Base-by-base conservation (phyloP, 1,284 basidiomycete genomes). In the Cryptococcus wingfieldii region DNA sequence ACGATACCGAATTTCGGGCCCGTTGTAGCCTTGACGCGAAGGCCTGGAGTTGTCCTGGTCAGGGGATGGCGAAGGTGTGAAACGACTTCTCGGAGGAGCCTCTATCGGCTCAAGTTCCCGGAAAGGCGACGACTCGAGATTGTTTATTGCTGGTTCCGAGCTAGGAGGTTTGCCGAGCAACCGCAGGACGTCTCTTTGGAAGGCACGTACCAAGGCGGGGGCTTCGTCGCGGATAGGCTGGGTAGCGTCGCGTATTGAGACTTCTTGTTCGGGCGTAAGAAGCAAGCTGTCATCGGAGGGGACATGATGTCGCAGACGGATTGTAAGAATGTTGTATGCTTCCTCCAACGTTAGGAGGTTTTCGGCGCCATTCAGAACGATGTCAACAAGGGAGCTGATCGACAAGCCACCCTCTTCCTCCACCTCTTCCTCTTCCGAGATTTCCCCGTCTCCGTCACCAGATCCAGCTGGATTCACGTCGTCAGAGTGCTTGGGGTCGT, bases 301-400 rank as follows among this genome's bases (percentile, higher is more conserved):
- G 48, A 68, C 53, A 4, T 54, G 58, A 13, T 62, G 53, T 12
- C 69, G 61, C 2, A 75, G 46, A 1, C 66, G 61, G 4, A 58
- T 31, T 0, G 60, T 61, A 13, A 75, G 62, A 2, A 68, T 68
- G 23, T 47, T 64, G 58, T 74, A 75, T 7, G 74, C 71, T 60
- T 75, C 74, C 55, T 75, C 74, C 34, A 75, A 58, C 1, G 72
- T 74, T 19, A 75, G 58, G 12, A 75, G 71, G 51, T 75, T 70
- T 48, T 72, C 71, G 2, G 72, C 63, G 1, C 72, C 72, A 10
- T 71, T 63, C 13, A 75, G 62, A 41, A 75, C 69, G 53, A 73
- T 69, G 43, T 56, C 51, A 41, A 75, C 60, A 14, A 75, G 62
- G 3, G 70, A 71, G 1, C 57, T 45, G 0, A 67, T 69, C 18